Evolutionary conservation across 345 rosid species (phyloP), one percentile per base, ranked within the genome.

Genomic region (Orychophragmus violaceus): DNA sequence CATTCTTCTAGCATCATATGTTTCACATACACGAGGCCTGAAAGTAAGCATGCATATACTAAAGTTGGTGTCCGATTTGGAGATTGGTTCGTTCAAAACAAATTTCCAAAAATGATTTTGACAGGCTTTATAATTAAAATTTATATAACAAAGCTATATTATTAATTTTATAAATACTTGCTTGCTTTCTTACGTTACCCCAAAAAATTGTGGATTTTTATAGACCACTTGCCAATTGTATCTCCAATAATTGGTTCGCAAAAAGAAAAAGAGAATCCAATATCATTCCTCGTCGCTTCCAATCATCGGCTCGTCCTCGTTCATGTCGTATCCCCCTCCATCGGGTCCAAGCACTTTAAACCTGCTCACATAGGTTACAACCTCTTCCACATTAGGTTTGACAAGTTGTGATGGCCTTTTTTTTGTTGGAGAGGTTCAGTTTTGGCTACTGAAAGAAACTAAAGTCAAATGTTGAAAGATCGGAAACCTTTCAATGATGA

Each of bases 291-390:
- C 87, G 64, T 86, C 88, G 50, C 85, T 77, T 9, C 74, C 88
- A 36, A 49, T 65, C 70, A 64, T 68, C 21, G 71, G 82, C 66
- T 66, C 81, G 54, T 84, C 87, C 55, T 74, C 81, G 66, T 22
- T 63, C 49, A 66, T 39, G 61, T 57, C 29, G 74, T 80, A 80
- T 24, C 62, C 72, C 6, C 70, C 80, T 64, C 85, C 92, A 71
- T 84, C 82, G 25, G 90, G 87, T 48, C 82, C 84, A 83, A 82
- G 77, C 61, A 89, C 78, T 80, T 80, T 81, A 74, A 81, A 86
- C 86, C 96, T 89, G 81, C 72, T 64, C 69, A 57, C 45, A 49
- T 14, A 61, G 17, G 53, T 45, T 52, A 36, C 5, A 59, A 11
- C 12, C 12, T 69, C 19, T 67, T 18, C 39, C 71, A 63, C 25